Conservation (phyloP, 2,329 filamentous ascomycete species). For the Colletotrichum cuscutae region DNA sequence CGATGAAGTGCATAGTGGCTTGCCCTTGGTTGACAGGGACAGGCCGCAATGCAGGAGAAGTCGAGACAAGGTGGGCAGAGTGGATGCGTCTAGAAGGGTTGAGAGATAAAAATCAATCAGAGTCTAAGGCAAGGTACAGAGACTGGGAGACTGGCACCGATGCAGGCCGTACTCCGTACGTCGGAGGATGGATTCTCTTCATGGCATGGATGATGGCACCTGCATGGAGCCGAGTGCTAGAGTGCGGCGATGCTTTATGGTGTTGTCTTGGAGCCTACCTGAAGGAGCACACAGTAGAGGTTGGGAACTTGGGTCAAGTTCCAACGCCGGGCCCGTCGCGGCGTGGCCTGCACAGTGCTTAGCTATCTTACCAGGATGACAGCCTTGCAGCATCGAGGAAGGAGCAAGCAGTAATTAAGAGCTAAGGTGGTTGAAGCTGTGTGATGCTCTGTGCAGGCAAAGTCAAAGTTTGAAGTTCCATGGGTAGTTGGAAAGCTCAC, state of each 20-base stretch:
- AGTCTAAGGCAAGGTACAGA: conserved; percentile 12
- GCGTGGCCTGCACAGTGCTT: not conserved
- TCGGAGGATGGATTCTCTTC: not conserved
- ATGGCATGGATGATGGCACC: conserved; percentile 4
- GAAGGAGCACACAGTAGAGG: too few relatives aligned
- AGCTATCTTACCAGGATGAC: not conserved
- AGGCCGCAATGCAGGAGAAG: conserved; percentile 11
- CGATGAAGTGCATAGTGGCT: conserved; percentile 20
- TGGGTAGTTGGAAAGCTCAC: not conserved
- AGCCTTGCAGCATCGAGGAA: not conserved
- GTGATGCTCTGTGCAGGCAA: not conserved
- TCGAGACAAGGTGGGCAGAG: not conserved
- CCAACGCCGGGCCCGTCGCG: too few relatives aligned
- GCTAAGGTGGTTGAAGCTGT: conserved; percentile 15
- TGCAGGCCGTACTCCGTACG: too few relatives aligned
- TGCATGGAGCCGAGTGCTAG: conserved; percentile 16
- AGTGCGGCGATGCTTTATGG: conserved; percentile 24
- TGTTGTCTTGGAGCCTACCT: not conserved
- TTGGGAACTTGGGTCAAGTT: not conserved
- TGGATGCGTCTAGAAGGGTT: conserved; percentile 3
- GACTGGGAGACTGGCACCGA: not conserved
- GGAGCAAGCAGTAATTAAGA: conserved; percentile 13
- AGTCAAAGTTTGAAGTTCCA: not conserved
- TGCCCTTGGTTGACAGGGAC: conserved; percentile 24
- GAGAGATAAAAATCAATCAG: not conserved